Evolutionary conservation across 208 protist genomes (phyloP).

Genomic region (Eutreptiella sp.): DNA sequence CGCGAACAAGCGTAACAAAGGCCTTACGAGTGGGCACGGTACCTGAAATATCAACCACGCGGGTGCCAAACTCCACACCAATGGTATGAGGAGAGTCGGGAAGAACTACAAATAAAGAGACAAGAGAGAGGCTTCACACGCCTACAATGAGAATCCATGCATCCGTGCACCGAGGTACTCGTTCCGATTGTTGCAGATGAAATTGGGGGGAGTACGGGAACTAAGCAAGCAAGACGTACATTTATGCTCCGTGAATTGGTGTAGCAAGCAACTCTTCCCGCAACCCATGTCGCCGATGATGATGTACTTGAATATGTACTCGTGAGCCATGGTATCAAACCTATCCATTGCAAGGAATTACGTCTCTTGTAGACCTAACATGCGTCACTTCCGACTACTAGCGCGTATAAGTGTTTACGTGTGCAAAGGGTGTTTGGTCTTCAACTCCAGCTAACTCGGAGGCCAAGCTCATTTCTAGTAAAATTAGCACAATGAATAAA

Average conservation of each 20-base stretch:
- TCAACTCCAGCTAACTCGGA: no score
- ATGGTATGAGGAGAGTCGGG: constrained; percentile 93
- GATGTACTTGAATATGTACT: constrained; percentile 97
- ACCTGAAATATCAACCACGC: constrained; percentile 87
- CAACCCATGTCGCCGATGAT: constrained; percentile 95
- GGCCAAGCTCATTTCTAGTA: no score
- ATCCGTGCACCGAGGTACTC: not conserved
- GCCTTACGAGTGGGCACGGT: no score
- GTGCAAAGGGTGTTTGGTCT: no score
- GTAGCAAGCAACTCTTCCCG: constrained; percentile 93
- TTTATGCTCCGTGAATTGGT: constrained; percentile 95
- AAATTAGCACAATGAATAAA: no score
- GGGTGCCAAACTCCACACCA: constrained; percentile 95
- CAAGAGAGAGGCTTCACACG: constrained; percentile 27
- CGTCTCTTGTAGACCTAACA: no score
- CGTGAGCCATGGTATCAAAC: no score
- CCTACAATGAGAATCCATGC: not conserved
- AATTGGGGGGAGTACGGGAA: constrained; percentile 9
- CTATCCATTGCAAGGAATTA: no score
- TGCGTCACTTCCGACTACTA: no score
- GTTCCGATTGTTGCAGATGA: constrained; percentile 27
- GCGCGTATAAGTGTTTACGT: no score
- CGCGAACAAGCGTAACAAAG: not conserved
- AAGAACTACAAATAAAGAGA: no score
- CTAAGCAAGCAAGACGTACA: no score